A percentile compares a stretch with the other conserved stretches of the same genome.
Evolutionary conservation across 2,329 filamentous ascomycete species (phyloP).

Genomic region (Metarhizium album): DNA sequence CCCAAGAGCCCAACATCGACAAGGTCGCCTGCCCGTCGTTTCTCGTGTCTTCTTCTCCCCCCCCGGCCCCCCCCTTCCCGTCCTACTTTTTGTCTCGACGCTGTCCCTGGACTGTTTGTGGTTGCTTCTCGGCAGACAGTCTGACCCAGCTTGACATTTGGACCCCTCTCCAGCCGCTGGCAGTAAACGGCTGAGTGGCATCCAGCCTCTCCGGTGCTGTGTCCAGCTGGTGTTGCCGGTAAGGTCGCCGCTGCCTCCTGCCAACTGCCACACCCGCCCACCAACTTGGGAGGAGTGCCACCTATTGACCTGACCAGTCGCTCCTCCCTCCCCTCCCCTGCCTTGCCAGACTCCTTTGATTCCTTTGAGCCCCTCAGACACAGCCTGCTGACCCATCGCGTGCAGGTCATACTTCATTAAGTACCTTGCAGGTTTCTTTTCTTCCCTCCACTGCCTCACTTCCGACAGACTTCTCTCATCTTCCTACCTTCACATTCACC

Average conservation of each 20-base stretch:
- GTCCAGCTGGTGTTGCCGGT: neutral
- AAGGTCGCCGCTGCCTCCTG: neutral
- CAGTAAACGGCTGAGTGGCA: neutral
- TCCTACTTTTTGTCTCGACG: neutral
- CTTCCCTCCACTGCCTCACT: neutral
- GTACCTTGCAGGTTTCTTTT: neutral
- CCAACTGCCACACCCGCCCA: neutral
- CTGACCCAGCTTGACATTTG: neutral
- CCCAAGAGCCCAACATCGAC: neutral
- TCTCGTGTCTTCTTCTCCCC: neutral
- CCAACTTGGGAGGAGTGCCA: neutral
- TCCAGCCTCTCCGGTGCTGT: neutral
- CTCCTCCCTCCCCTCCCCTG: neutral
- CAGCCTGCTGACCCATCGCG: neutral
- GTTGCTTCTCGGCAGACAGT: neutral
- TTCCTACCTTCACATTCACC: conserved; percentile 12
- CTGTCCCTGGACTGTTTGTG: neutral
- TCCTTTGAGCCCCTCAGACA: neutral
- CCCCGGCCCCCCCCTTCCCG: neutral
- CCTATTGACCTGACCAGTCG: neutral
- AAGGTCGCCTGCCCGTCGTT: neutral
- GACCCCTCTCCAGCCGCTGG: neutral
- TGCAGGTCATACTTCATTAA: neutral
- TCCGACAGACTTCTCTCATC: conserved; percentile 16
- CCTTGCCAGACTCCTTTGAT: neutral